Percentiles rank a stretch among this genome's conserved stretches.
phyloP scores from a whole-genome alignment of 441 rosid species.

The Jatropha multifida region DNA sequence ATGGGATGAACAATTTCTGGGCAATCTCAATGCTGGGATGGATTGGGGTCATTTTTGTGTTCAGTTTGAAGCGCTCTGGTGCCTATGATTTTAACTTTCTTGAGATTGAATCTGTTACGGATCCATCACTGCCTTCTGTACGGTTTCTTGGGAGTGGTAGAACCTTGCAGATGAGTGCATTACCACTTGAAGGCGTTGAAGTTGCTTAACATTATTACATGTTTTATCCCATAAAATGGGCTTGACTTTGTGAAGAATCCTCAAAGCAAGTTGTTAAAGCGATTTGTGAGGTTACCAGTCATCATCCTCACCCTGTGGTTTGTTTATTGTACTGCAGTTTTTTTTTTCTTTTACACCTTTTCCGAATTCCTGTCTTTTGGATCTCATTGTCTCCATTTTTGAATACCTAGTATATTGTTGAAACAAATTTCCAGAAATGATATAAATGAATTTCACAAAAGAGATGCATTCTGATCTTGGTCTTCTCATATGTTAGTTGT shows the following conservation, averaged over 20 bases:
- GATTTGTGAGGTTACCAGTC: slow-evolving; percentile 11
- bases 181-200: slow-evolving; percentile 71
- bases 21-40: slow-evolving; percentile 86
- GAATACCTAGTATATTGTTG: slow-evolving; percentile 11
- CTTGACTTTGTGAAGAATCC: background rate
- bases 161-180: slow-evolving; percentile 74
- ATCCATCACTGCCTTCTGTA: slow-evolving; percentile 79
- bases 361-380: slow-evolving; percentile 10
- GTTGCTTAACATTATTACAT: slow-evolving; percentile 38
- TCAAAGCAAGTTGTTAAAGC: background rate
- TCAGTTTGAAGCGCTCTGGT: slow-evolving; percentile 88
- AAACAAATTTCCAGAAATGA: slow-evolving; percentile 13
- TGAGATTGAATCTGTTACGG: slow-evolving; percentile 83
- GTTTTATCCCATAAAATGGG: slow-evolving; percentile 7
- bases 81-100: slow-evolving; percentile 81
- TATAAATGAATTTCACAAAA: background rate
- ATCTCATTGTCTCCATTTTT: slow-evolving; percentile 21
- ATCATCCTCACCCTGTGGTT: slow-evolving; percentile 3
- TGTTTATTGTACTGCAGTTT: slow-evolving; percentile 9
- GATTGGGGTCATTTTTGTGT: slow-evolving; percentile 64
- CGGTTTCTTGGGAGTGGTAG: slow-evolving; percentile 75
- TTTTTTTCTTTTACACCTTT: background rate
- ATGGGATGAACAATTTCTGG: slow-evolving; percentile 97
- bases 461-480: background rate
- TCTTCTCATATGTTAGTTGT: background rate